These are phyloP conservation scores for Phylloporus rhodoxanthus DNA, from an alignment of 768 basidiomycete species.

Conservation along the genomic window DNA sequence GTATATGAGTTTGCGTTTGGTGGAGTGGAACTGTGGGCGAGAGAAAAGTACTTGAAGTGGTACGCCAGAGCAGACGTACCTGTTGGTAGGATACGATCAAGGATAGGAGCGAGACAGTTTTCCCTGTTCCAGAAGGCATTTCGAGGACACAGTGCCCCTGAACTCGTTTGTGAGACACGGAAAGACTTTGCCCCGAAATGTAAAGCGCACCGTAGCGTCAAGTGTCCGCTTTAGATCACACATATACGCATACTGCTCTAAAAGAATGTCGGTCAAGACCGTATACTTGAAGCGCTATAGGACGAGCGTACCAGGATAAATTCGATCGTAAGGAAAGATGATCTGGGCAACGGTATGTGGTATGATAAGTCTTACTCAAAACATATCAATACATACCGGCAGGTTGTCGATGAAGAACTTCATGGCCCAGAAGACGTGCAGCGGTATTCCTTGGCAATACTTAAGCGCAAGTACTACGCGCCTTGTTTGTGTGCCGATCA, in stretches of 20 bases:
- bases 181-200: not conserved
- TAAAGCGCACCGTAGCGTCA: slow-evolving; percentile 72
- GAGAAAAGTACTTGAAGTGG: not conserved
- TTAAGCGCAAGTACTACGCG: too few species aligned
- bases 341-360: slow-evolving; percentile 42
- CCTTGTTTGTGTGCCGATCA: slow-evolving; percentile 1
- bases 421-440: slow-evolving; percentile 38
- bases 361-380: not conserved
- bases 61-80: slow-evolving; percentile 35
- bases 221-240: slow-evolving; percentile 95
- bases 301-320: slow-evolving; percentile 75
- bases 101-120: slow-evolving; percentile 93
- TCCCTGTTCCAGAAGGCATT: slow-evolving; percentile 99
- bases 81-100: slow-evolving; percentile 98
- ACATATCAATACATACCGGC: slow-evolving; percentile 44
- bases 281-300: not conserved
- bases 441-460: too few species aligned
- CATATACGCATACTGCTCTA: slow-evolving; percentile 99
- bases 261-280: slow-evolving; percentile 5
- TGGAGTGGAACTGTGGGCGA: slow-evolving; percentile 73
- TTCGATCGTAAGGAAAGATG: slow-evolving; percentile 89
- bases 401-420: slow-evolving; percentile 80
- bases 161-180: slow-evolving; percentile 2
- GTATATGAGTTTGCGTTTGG: slow-evolving; percentile 91
- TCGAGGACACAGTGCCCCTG: slow-evolving; percentile 99